A percentile compares a stretch with the other conserved stretches of the same genome.
Conservation (phyloP, 495 filamentous ascomycete genomes). For the Aspergillus carlsbadensis region DNA sequence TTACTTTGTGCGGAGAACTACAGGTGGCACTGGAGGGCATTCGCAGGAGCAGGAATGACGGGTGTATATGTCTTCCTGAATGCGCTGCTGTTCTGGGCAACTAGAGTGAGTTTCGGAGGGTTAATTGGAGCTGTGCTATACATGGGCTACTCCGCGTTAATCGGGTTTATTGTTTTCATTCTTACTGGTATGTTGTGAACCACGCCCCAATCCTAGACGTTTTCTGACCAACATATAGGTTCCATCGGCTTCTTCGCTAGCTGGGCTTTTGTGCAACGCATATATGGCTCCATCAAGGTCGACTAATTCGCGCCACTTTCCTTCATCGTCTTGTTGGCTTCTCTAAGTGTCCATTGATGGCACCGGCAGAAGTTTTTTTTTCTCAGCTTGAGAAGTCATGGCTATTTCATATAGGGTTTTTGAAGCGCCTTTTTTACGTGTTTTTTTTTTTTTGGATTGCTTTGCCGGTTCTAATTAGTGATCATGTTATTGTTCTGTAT, state of each 20-base stretch:
- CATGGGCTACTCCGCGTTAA: conserved; percentile 84
- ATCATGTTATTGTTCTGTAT: background rate
- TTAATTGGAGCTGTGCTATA: conserved; percentile 86
- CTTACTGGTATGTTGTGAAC: conserved; percentile 70
- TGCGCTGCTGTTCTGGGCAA: conserved; percentile 83
- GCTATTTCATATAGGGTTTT: background rate
- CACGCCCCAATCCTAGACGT: conserved; percentile 4
- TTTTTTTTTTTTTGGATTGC: conserved; percentile 2
- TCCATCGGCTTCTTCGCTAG: conserved; percentile 94
- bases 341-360: background rate
- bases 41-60: conserved; percentile 82
- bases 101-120: conserved; percentile 78
- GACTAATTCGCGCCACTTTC: conserved; percentile 52
- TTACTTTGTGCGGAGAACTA: conserved; percentile 95
- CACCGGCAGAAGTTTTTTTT: background rate
- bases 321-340: background rate
- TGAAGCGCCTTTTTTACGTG: conserved; percentile 5
- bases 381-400: background rate
- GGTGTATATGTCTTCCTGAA: conserved; percentile 88
- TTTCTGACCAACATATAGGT: conserved; percentile 49
- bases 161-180: conserved; percentile 90
- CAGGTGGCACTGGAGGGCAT: conserved; percentile 97
- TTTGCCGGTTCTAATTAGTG: background rate
- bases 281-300: conserved; percentile 95
- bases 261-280: conserved; percentile 90